Percentiles rank a stretch among this genome's conserved stretches.
phyloP scores from a whole-genome alignment of 768 basidiomycete species.

The Tulasnella calospora region DNA sequence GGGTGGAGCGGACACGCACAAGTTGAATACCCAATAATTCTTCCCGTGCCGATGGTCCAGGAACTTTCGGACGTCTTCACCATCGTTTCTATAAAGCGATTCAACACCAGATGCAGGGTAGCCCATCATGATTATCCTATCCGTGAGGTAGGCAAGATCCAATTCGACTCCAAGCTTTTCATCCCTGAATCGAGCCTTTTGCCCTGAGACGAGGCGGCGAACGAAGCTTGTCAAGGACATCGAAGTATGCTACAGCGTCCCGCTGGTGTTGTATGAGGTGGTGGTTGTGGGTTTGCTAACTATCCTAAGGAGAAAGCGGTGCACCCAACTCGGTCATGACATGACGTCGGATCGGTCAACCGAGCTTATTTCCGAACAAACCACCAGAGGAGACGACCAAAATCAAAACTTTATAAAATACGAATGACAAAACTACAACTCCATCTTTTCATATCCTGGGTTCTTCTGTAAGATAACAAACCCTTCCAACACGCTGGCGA shows the following conservation, averaged over 20 bases:
- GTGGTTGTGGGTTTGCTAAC: not conserved
- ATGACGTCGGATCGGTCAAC: slow-evolving; percentile 3
- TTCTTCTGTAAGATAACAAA: slow-evolving; percentile 90
- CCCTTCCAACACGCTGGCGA: slow-evolving; percentile 83
- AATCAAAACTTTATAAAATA: slow-evolving; percentile 11
- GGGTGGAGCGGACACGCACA: slow-evolving; percentile 37
- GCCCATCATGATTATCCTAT: slow-evolving; percentile 44
- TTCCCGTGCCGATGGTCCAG: slow-evolving; percentile 66
- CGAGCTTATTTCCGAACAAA: not conserved
- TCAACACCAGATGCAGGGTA: slow-evolving; percentile 79
- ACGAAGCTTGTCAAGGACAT: slow-evolving; percentile 57
- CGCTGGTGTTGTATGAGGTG: not conserved
- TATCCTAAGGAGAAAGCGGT: not conserved
- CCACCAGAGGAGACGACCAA: not conserved
- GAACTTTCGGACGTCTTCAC: slow-evolving; percentile 71
- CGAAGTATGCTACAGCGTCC: not conserved
- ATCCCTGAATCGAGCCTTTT: slow-evolving; percentile 73
- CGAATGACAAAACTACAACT: slow-evolving; percentile 25
- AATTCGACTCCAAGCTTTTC: slow-evolving; percentile 62
- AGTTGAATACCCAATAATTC: slow-evolving; percentile 85
- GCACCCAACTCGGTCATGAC: not conserved
- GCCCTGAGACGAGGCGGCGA: slow-evolving; percentile 72
- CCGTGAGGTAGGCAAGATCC: slow-evolving; percentile 35
- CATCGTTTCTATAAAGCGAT: slow-evolving; percentile 70
- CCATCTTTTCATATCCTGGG: slow-evolving; percentile 48